Evolutionary conservation across 208 protist species (phyloP).

Genomic region (Crithidia expoeki): DNA sequence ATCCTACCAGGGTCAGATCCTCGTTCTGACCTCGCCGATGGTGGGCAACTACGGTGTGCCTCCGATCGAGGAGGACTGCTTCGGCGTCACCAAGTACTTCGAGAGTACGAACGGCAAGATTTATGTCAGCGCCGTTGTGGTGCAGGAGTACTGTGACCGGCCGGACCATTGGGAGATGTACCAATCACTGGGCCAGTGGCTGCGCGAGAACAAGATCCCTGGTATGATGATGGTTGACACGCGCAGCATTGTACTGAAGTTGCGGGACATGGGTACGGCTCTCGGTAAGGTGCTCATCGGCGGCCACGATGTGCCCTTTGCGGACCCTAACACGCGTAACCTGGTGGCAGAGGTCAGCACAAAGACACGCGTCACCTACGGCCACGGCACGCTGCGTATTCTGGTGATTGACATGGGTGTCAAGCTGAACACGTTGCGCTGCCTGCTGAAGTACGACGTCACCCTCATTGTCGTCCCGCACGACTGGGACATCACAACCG

Average conservation of each 20-base stretch:
- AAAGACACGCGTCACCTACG: slow-evolving; percentile 80
- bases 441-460: slow-evolving; percentile 89
- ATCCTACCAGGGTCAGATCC: slow-evolving; percentile 98
- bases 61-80: slow-evolving; percentile 83
- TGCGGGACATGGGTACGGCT: slow-evolving; percentile 94
- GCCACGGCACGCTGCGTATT: slow-evolving; percentile 84
- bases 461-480: slow-evolving; percentile 86
- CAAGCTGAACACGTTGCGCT: slow-evolving; percentile 95
- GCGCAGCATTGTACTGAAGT: slow-evolving; percentile 96
- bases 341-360: slow-evolving; percentile 95
- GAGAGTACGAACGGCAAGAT: slow-evolving; percentile 93
- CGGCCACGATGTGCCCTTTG: slow-evolving; percentile 81
- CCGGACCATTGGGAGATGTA: slow-evolving; percentile 96
- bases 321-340: slow-evolving; percentile 95
- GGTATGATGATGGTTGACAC: slow-evolving; percentile 98
- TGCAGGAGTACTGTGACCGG: slow-evolving; percentile 95
- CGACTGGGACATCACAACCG: slow-evolving; percentile 96
- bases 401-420: slow-evolving; percentile 95
- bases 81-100: slow-evolving; percentile 95
- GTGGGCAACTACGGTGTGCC: slow-evolving; percentile 98
- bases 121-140: slow-evolving; percentile 91
- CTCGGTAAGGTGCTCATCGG: slow-evolving; percentile 90
- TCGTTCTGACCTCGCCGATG: slow-evolving; percentile 97
- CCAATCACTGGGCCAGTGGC: slow-evolving; percentile 85
- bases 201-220: slow-evolving; percentile 94